Evolutionary conservation across 73 alveolate genomes (phyloP).

Genomic region (Stentor roeselii): DNA sequence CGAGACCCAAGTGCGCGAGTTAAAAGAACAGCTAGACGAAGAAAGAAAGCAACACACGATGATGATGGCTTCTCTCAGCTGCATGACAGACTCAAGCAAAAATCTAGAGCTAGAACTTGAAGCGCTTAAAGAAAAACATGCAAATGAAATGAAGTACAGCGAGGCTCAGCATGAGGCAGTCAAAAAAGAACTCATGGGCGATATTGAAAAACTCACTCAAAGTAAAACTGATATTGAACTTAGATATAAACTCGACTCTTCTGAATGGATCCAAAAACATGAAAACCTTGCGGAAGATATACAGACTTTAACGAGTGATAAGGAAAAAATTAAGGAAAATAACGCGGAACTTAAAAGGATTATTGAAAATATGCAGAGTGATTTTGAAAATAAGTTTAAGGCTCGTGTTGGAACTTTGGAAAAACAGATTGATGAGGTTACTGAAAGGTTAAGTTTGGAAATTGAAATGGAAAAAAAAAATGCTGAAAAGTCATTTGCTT

Average conservation of each 20-base stretch:
- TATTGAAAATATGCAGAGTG: not conserved
- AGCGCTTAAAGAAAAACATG: not conserved
- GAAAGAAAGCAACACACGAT: slow-evolving; percentile 31
- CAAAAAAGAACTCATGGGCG: slow-evolving; percentile 28
- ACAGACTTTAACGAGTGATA: not conserved
- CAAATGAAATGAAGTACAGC: not conserved
- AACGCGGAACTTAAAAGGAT: not conserved
- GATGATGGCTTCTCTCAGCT: slow-evolving; percentile 5
- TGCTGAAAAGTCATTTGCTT: slow-evolving; percentile 56
- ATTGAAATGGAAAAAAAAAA: slow-evolving; percentile 47
- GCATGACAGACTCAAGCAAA: not conserved
- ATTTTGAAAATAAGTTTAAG: not conserved
- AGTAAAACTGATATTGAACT: not conserved
- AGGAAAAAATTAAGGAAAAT: not conserved
- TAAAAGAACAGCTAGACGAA: slow-evolving; percentile 31
- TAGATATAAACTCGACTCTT: not conserved
- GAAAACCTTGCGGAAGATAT: not conserved
- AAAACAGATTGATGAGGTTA: not conserved
- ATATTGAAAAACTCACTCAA: not conserved
- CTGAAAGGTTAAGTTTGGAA: slow-evolving; percentile 51
- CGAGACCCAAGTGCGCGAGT: slow-evolving; percentile 48
- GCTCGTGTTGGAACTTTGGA: not conserved
- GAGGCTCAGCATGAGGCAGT: not conserved
- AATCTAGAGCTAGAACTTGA: not conserved
- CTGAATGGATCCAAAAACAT: not conserved